Percentiles rank a stretch among this genome's conserved stretches.
These are phyloP conservation scores for Baorangia bicolor DNA, from an alignment of 768 basidiomycete species.

Conservation along the genomic window DNA sequence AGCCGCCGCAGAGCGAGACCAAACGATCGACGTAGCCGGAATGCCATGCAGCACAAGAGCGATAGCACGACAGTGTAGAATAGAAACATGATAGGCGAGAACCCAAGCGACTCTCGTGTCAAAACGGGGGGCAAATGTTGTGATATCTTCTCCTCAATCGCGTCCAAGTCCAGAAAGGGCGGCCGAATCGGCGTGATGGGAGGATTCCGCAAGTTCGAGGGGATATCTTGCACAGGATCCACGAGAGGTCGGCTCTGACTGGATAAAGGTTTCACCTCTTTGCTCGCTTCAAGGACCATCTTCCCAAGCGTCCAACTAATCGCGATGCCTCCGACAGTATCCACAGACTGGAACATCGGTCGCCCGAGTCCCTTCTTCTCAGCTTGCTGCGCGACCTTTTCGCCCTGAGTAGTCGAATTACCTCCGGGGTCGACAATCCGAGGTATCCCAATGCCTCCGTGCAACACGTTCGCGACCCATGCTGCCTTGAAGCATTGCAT, in stretches of 20 bases:
- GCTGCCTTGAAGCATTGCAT: conserved; percentile 99
- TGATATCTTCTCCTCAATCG: conserved; percentile 61
- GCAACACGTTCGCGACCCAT: conserved; percentile 94
- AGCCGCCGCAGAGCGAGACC: conserved; percentile 44
- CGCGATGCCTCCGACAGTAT: conserved; percentile 89
- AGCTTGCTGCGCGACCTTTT: conserved; percentile 74
- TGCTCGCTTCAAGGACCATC: conserved; percentile 97
- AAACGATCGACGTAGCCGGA: conserved; percentile 59
- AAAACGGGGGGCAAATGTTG: conserved; percentile 67
- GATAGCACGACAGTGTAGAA: conserved; percentile 49
- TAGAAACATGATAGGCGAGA: conserved; percentile 65
- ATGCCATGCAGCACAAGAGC: conserved; percentile 43
- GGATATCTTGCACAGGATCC: conserved; percentile 70
- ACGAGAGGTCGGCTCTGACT: conserved; percentile 55
- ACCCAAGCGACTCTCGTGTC: conserved; percentile 64
- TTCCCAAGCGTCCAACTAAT: conserved; percentile 99
- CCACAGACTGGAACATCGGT: conserved; percentile 89
- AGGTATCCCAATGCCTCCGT: conserved; percentile 94
- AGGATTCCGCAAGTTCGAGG: conserved; percentile 43
- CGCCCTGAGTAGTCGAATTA: conserved; percentile 65
- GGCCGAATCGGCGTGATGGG: conserved; percentile 67
- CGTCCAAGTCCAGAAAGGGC: conserved; percentile 55
- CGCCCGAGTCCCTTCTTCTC: conserved; percentile 77
- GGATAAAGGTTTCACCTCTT: conserved; percentile 60
- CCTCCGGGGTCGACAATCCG: conserved; percentile 86